Conservation (phyloP, 805 yeast genomes). For the Saccharomycopsis fermentans region DNA sequence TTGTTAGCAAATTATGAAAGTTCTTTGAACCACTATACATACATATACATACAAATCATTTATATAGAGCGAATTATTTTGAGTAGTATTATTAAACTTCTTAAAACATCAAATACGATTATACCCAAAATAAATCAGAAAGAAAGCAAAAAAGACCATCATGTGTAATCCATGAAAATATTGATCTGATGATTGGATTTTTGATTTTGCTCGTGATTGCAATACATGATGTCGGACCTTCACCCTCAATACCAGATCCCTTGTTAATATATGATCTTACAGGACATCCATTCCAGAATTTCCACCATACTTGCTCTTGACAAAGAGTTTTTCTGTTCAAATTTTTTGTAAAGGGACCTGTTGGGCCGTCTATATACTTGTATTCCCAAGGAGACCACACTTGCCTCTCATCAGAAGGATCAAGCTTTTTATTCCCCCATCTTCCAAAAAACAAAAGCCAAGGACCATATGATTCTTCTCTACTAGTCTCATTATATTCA, state of each 20-base stretch:
- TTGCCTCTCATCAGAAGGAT: constrained; percentile 66
- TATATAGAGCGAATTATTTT: too few species aligned
- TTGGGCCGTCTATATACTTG: constrained; percentile 87
- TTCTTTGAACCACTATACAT: too few species aligned
- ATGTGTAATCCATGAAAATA: constrained; percentile 44
- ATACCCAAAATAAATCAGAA: constrained; percentile 42
- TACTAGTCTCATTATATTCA: constrained; percentile 31
- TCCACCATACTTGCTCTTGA: constrained; percentile 89
- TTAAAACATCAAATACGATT: constrained; percentile 5
- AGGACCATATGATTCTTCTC: constrained; percentile 47
- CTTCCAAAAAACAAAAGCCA: constrained; percentile 79
- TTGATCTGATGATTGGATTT: constrained; percentile 32
- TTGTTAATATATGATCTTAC: constrained; percentile 61
- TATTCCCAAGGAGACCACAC: constrained; percentile 81
- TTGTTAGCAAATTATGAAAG: too few species aligned
- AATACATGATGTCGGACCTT: constrained; percentile 75
- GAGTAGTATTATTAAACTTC: too few species aligned
- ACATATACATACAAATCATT: not conserved
- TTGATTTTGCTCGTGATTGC: constrained; percentile 45
- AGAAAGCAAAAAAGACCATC: constrained; percentile 52
- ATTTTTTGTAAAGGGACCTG: constrained; percentile 79
- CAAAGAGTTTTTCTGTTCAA: constrained; percentile 63
- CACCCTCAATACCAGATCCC: constrained; percentile 85
- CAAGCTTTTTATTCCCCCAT: constrained; percentile 82
- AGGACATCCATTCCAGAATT: constrained; percentile 73